Evolutionary conservation across 2,329 filamentous ascomycete genomes (phyloP).

Genomic region (Pseudopyricularia javanii): DNA sequence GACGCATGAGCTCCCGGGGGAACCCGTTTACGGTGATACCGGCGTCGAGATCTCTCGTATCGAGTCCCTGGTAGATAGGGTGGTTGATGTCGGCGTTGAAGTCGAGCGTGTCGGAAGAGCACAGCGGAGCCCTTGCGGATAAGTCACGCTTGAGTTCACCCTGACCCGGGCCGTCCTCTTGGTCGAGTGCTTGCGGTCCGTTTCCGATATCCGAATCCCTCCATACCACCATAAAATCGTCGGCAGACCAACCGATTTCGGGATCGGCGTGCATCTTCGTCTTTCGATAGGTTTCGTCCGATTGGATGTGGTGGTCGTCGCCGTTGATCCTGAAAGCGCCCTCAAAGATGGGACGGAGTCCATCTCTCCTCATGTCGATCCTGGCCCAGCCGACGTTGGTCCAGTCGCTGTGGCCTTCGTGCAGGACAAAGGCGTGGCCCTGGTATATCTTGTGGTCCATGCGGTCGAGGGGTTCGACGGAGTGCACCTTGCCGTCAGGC

Average conservation of each 20-base stretch:
- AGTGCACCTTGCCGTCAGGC: constrained; percentile 54
- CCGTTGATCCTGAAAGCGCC: constrained; percentile 73
- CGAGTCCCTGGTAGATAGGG: constrained; percentile 44
- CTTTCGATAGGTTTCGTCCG: constrained; percentile 58
- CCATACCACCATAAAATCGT: constrained; percentile 82
- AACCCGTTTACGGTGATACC: constrained; percentile 36
- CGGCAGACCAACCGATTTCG: constrained; percentile 36
- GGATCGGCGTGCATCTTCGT: constrained; percentile 66
- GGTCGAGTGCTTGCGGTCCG: constrained; percentile 8
- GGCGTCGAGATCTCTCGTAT: constrained; percentile 21
- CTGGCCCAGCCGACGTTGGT: constrained; percentile 77
- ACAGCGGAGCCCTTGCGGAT: constrained; percentile 35
- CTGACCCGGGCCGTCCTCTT: constrained; percentile 21
- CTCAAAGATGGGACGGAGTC: constrained; percentile 69
- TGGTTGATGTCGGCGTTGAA: constrained; percentile 72
- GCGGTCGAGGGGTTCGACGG: constrained; percentile 59
- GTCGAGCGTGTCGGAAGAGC: constrained; percentile 59
- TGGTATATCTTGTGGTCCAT: constrained; percentile 72
- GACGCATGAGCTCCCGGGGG: constrained; percentile 57
- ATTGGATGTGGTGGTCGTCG: constrained; percentile 79
- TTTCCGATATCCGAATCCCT: constrained; percentile 71
- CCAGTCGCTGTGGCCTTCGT: constrained; percentile 52
- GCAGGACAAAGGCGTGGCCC: constrained; percentile 61
- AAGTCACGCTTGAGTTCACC: constrained; percentile 46
- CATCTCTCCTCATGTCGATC: constrained; percentile 67